These are phyloP conservation scores for Picea sitchensis DNA, from an alignment of 75 land plant genomes.

Conservation along the genomic window DNA sequence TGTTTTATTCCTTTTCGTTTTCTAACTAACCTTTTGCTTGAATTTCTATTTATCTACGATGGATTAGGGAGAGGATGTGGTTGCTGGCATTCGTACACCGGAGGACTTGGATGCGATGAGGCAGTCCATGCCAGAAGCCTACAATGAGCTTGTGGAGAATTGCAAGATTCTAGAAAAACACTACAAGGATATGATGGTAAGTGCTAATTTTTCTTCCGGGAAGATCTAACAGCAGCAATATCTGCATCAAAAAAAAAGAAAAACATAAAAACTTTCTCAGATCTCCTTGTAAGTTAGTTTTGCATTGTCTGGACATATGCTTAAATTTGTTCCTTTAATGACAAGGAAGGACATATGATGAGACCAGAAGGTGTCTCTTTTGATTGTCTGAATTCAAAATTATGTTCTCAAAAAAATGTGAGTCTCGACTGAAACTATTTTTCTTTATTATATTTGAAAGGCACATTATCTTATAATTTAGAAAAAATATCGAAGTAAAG, in stretches of 20 bases:
- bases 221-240: neutral
- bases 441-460: no score
- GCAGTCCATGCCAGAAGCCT: constrained; percentile 83
- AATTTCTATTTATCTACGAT: neutral
- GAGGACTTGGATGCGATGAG: constrained; percentile 87
- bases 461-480: no score
- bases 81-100: constrained; percentile 98
- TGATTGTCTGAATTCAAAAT: no score
- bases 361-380: neutral
- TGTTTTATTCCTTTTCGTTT: neutral
- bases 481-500: no score
- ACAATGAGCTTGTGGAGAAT: constrained; percentile 89
- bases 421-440: no score
- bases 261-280: neutral
- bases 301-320: neutral
- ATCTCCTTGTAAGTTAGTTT: neutral
- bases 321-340: neutral
- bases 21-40: neutral
- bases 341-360: neutral
- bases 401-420: neutral
- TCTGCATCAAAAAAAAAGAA: neutral
- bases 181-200: constrained; percentile 99
- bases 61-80: constrained; percentile 94
- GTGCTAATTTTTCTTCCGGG: neutral
- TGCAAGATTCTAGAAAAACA: constrained; percentile 92